Evolutionary conservation across 2,329 filamentous ascomycete genomes (phyloP).

Genomic region (Sclerotiophoma versabilis): DNA sequence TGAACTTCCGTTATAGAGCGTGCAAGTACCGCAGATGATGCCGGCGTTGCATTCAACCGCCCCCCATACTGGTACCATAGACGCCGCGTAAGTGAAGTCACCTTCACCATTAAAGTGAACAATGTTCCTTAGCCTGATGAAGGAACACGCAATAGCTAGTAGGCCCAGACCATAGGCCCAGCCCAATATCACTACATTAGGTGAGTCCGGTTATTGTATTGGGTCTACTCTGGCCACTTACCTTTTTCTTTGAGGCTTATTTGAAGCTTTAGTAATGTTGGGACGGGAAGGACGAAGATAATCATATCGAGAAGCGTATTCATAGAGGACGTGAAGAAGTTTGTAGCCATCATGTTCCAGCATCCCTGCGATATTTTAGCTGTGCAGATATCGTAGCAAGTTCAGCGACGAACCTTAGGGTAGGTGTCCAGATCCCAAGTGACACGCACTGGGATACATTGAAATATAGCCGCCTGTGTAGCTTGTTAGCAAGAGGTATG

Average conservation of each 20-base stretch:
- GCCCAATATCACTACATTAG: background rate
- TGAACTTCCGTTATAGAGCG: no score
- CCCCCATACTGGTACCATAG: conserved; percentile 1
- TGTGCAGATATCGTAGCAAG: background rate
- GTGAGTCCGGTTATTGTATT: background rate
- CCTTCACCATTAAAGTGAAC: conserved; percentile 1
- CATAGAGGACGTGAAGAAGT: background rate
- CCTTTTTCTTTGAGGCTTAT: background rate
- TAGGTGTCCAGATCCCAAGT: background rate
- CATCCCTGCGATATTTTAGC: background rate
- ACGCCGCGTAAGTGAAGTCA: background rate
- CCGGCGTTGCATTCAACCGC: background rate
- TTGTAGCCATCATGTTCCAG: background rate
- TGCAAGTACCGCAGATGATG: conserved; percentile 1
- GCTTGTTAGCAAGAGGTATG: background rate
- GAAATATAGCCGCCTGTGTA: background rate
- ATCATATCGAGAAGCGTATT: background rate
- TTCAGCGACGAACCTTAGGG: background rate
- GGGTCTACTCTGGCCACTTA: background rate
- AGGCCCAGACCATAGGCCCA: background rate
- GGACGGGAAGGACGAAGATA: background rate
- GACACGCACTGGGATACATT: conserved; percentile 1
- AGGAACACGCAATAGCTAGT: background rate
- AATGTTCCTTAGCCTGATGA: background rate
- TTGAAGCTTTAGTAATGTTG: background rate